Conservation (phyloP, 129 eudicot species). For the Escallonia herrerae region DNA sequence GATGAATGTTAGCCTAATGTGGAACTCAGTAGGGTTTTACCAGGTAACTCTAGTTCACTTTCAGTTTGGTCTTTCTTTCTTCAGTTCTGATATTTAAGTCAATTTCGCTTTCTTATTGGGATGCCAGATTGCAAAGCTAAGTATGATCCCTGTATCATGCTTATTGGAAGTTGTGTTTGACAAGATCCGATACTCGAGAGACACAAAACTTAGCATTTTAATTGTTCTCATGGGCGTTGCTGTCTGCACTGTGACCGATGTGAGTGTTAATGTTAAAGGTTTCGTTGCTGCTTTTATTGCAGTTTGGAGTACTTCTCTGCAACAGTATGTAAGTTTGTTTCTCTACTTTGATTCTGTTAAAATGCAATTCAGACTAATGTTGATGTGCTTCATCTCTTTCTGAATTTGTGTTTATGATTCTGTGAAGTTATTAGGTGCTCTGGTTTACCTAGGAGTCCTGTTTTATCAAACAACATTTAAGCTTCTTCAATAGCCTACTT, state of each 20-base stretch:
- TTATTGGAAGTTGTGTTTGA: conserved; percentile 62
- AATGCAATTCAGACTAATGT: neutral
- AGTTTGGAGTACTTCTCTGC: conserved; percentile 75
- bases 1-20: conserved; percentile 87
- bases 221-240: conserved; percentile 79
- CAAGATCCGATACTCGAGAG: conserved; percentile 72
- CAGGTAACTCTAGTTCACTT: conserved; percentile 35
- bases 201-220: conserved; percentile 64
- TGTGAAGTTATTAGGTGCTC: neutral
- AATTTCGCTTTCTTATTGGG: neutral
- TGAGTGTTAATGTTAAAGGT: conserved; percentile 72
- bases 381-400: neutral
- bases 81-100: neutral
- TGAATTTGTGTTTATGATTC: neutral
- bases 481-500: too few species aligned
- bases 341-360: neutral
- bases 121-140: conserved; percentile 69
- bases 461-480: neutral
- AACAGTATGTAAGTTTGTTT: conserved; percentile 59
- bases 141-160: conserved; percentile 91
- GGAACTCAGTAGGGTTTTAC: conserved; percentile 89
- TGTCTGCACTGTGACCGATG: conserved; percentile 84
- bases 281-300: conserved; percentile 71
- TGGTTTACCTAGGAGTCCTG: conserved; percentile 1
- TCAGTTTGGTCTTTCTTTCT: neutral